Base-by-base conservation (phyloP, 495 filamentous ascomycete species). In the Friedmanniomyces simplex region DNA sequence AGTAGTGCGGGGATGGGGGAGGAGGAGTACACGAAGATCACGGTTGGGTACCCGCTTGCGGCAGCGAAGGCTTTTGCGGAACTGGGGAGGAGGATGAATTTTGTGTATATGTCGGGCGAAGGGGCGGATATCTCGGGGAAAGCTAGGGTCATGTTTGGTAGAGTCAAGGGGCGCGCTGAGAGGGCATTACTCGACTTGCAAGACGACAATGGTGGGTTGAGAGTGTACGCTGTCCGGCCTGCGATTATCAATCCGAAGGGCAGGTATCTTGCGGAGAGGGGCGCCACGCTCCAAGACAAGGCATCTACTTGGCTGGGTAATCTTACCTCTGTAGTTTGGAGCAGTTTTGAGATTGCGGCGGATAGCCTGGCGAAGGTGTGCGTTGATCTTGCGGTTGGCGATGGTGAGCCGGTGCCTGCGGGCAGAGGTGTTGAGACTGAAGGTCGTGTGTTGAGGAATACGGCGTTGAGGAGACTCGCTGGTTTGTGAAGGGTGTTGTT, bases 101-200 rank as follows among this genome's bases (percentile, higher is more conserved):
- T 88, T 62, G 72, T 88, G 62, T 83, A 83, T 64, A 78, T 89
- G 46, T 87, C 84, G 0, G 85, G 85, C 25, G 74, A 75, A 55
- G 77, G 79, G 30, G 69, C 76, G 1, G 73, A 73, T 13, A 68
- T 68, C 5, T 81, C 82, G 0, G 75, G 74, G 2, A 61, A 68
- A 1, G 75, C 83, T 52, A 77, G 80, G 0, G 68, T 79, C 21
- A 65, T 82, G 24, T 85, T 81, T 55, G 82, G 72, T 4, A 65
- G 75, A 34, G 69, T 84, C 30, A 88, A 89, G 66, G 86, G 85
- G 0, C 71, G 80, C 56, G 71, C 77, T 16, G 86, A 89, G 65
- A 22, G 74, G 0, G 63, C 71, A 1, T 76, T 88, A 0, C 68
- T 76, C 18, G 62, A 67, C 0, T 66, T 82, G 1, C 62, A 68